Evolutionary conservation across 164 flowering plant genomes (phyloP).

Genomic region (Aristolochia contorta): DNA sequence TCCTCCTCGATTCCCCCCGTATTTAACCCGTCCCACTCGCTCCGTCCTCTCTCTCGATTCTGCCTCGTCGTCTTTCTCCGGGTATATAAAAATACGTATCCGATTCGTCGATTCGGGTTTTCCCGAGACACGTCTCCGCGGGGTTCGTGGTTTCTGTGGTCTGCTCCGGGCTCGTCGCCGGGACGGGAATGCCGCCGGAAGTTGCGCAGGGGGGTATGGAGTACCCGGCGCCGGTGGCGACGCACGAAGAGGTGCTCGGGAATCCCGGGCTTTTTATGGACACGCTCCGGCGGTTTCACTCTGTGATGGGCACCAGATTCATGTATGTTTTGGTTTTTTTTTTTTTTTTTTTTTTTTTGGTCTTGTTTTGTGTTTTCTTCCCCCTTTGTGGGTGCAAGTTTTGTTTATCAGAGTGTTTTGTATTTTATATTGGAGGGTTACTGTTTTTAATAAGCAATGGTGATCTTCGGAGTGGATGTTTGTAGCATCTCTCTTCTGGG

Average conservation of each 20-base stretch:
- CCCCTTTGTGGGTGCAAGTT: not conserved
- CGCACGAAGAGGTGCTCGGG: slow-evolving; percentile 47
- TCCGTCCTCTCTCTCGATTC: not conserved
- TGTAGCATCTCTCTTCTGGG: not conserved
- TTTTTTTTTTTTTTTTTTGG: not conserved
- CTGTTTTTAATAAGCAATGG: no score
- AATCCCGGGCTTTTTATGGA: slow-evolving; percentile 42
- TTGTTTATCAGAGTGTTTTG: not conserved
- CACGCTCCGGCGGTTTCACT: slow-evolving; percentile 51
- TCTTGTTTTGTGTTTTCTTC: not conserved
- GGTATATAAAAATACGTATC: not conserved
- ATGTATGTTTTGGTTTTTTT: slow-evolving; percentile 25
- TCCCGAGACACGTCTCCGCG: not conserved
- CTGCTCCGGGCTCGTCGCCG: not conserved
- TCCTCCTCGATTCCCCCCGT: not conserved
- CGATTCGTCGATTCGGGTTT: not conserved
- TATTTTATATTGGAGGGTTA: not conserved
- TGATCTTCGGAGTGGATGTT: not conserved
- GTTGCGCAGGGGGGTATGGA: slow-evolving; percentile 18
- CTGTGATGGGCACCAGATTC: slow-evolving; percentile 42
- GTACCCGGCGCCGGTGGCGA: slow-evolving; percentile 42
- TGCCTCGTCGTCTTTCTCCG: no score
- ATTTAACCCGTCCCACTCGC: not conserved
- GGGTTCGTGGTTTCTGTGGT: no score
- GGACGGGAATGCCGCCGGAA: slow-evolving; percentile 14